Evolutionary conservation across 495 filamentous ascomycete genomes (phyloP), one percentile per base, ranked within the genome.

Genomic region (Lepidopterella palustris): DNA sequence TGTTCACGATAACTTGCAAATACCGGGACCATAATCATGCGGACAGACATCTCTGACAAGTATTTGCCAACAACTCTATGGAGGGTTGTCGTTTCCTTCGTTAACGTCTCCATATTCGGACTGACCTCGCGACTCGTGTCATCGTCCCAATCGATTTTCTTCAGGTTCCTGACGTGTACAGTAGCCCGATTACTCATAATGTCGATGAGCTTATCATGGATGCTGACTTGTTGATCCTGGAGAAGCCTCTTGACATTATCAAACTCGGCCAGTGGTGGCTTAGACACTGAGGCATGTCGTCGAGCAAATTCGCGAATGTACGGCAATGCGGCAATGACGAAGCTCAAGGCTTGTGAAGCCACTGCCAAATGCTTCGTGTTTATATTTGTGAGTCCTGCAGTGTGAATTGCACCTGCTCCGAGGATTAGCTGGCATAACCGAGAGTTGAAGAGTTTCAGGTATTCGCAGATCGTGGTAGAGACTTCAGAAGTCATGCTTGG

Each of bases 351-450:
- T 71, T 97, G 95, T 1, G 88, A 91, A 8, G 95, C 91, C 26
- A 97, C 81, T 0, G 93, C 92, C 5, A 99, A 83, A 74, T 99
- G 92, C 65, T 92, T 93, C 0, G 93, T 95, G 1, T 90, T 97
- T 66, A 99, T 99, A 63, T 96, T 95, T 68, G 90, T 96, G 9
- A 99, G 75, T 0, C 93, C 93, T 4, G 91, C 95, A n/a, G 85
- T 91, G 25, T 82, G 77, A 1, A 89, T 97, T 1, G 93, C 93
- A 1, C 93, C 93, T 9, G 93, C 95, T 6, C 92, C 95, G 6
- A 97, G 84, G 61, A 99, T 96, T 52, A 97, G 82, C 64, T 99
- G 93, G 20, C 84, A 90, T 40, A 90, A 92, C 5, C 93, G 85
- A 6, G 90, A 95, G 72, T 97, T 97, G 80, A 97, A 97, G 2